Conservation (phyloP, 2,329 filamentous ascomycete species). For the Elsinoe fawcettii region DNA sequence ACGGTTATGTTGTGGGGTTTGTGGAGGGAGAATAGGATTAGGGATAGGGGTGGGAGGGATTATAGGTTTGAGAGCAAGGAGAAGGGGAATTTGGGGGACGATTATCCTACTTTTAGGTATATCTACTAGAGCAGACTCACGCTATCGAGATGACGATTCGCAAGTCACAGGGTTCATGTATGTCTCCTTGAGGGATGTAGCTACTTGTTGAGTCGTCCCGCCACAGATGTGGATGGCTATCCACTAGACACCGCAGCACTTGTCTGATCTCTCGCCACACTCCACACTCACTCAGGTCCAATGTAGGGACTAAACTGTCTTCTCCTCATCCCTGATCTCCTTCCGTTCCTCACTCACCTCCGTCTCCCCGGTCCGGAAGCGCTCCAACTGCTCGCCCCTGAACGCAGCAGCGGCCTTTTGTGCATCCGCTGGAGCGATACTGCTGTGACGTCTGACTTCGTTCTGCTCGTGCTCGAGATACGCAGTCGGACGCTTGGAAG, state of each 20-base stretch:
- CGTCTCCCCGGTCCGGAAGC: neutral
- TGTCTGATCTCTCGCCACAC: no score
- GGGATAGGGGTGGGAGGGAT: conserved; percentile 29
- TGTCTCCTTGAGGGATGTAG: no score
- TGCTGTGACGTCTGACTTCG: conserved; percentile 20
- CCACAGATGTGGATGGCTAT: no score
- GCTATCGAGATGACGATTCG: no score
- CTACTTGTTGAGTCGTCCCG: no score
- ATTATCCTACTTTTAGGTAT: conserved; percentile 35
- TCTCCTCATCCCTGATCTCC: neutral
- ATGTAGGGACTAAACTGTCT: neutral
- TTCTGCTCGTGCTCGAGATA: conserved; percentile 43
- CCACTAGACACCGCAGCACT: neutral
- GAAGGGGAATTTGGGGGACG: conserved; percentile 32
- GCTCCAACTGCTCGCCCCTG: conserved; percentile 2
- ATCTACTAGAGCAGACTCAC: conserved; percentile 2
- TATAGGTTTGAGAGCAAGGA: conserved; percentile 30
- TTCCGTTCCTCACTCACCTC: neutral
- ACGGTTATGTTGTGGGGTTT: conserved; percentile 27
- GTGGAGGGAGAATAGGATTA: conserved; percentile 30
- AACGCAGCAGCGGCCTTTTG: neutral
- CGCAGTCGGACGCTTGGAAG: conserved; percentile 39
- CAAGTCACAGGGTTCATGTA: no score
- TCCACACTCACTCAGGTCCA: neutral
- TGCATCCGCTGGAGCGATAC: conserved; percentile 11